phyloP scores from a whole-genome alignment of 306 rosid genomes.

The Dryas drummondii region DNA sequence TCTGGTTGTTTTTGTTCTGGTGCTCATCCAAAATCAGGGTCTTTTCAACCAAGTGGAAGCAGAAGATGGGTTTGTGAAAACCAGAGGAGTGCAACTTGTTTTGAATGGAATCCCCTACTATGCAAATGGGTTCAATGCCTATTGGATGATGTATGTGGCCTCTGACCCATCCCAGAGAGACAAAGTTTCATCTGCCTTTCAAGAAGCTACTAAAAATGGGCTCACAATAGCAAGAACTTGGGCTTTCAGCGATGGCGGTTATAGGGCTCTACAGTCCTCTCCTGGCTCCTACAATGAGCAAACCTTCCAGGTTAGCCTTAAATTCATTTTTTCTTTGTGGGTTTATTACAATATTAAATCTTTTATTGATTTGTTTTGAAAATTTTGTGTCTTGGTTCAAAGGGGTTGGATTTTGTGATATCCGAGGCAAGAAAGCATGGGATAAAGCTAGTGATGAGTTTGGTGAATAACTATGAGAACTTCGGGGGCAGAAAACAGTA shows the following conservation, averaged over 20 bases:
- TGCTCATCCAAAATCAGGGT: constrained; percentile 25
- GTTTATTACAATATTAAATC: neutral
- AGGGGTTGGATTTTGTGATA: constrained; percentile 86
- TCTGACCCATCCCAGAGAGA: constrained; percentile 74
- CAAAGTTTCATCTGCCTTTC: constrained; percentile 67
- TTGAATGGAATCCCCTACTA: constrained; percentile 73
- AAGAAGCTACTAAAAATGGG: constrained; percentile 58
- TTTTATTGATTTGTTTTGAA: neutral
- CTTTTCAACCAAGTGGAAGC: constrained; percentile 29
- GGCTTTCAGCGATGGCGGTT: constrained; percentile 95
- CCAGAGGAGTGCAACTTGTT: constrained; percentile 64
- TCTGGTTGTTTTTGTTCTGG: constrained; percentile 36
- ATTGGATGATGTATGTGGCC: constrained; percentile 84
- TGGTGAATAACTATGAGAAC: constrained; percentile 74
- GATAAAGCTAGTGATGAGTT: constrained; percentile 73
- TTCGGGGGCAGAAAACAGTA: constrained; percentile 90
- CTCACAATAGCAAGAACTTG: constrained; percentile 76
- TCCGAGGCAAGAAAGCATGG: constrained; percentile 72
- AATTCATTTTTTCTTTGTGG: neutral
- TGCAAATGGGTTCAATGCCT: constrained; percentile 89
- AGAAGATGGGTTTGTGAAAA: constrained; percentile 65
- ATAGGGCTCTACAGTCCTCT: constrained; percentile 63
- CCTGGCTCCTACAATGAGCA: constrained; percentile 87
- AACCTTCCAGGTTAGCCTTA: constrained; percentile 58
- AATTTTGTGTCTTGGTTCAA: constrained; percentile 15